Evolutionary conservation across 208 protist species (phyloP).

Genomic region (Leishmania arabica): DNA sequence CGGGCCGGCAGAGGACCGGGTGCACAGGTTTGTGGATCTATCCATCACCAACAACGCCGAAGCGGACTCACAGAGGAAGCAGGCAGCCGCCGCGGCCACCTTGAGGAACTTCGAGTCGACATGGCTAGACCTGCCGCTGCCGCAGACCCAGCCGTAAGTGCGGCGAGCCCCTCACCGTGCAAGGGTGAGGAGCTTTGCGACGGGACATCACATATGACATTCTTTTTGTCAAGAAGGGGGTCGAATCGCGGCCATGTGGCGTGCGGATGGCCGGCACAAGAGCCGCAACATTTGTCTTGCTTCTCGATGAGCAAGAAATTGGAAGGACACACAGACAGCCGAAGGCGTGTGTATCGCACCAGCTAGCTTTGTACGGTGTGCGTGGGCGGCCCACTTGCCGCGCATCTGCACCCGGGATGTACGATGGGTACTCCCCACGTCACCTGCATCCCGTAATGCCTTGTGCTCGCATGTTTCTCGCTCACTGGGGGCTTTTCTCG

Average conservation of each 20-base stretch:
- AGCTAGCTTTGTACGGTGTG: neutral
- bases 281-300: neutral
- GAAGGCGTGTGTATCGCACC: too few relatives aligned
- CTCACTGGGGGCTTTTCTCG: neutral
- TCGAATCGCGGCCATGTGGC: neutral
- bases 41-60: neutral
- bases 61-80: neutral
- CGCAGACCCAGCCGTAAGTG: neutral
- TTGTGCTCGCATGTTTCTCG: neutral
- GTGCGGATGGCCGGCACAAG: neutral
- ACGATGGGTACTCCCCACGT: neutral
- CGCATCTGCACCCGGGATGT: neutral
- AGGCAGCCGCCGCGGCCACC: constrained; percentile 9
- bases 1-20: constrained; percentile 6
- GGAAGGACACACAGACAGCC: too few relatives aligned
- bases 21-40: constrained; percentile 13
- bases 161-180: neutral
- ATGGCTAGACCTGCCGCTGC: constrained; percentile 58
- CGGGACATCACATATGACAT: neutral
- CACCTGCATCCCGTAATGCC: neutral
- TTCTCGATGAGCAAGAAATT: neutral
- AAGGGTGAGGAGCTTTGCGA: neutral
- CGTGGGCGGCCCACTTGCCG: neutral
- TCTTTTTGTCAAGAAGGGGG: neutral
- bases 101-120: constrained; percentile 53